Evolutionary conservation across 306 rosid species (phyloP).

Genomic region (Oxytropis ochrocephala): DNA sequence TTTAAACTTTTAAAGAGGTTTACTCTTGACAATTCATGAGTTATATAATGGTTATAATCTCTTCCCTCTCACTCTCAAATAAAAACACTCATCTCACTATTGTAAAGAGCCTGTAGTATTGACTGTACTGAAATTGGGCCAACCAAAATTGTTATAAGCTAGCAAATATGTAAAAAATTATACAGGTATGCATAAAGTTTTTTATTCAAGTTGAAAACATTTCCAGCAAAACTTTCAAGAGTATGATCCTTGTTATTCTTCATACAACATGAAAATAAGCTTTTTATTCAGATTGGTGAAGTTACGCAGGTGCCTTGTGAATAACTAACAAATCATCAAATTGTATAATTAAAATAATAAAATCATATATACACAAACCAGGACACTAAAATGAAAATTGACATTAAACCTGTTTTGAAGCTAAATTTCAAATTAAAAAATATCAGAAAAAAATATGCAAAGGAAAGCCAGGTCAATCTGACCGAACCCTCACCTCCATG

Average conservation of each 20-base stretch:
- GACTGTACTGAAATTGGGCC: neutral
- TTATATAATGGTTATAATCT: too few species aligned
- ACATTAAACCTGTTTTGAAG: neutral
- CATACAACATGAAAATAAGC: neutral
- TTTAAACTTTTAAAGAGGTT: too few species aligned
- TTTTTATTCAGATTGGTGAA: neutral
- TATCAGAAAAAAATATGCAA: slow-evolving; percentile 4
- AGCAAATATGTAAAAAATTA: neutral
- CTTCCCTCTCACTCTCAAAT: too few species aligned
- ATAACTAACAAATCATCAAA: neutral
- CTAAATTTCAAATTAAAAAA: neutral
- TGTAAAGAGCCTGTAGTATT: neutral
- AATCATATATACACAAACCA: neutral
- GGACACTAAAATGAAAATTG: neutral
- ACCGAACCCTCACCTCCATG: slow-evolving; percentile 62
- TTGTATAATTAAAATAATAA: neutral
- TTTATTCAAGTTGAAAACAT: neutral
- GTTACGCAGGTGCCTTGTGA: neutral
- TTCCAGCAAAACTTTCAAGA: neutral
- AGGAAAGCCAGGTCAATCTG: neutral
- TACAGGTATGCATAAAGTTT: neutral
- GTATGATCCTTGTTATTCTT: neutral
- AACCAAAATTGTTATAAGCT: neutral
- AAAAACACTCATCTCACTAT: too few species aligned
- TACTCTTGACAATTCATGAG: too few species aligned